Base-by-base conservation (phyloP, 139 green algal genomes). In the Chlamydomonas sp. region DNA sequence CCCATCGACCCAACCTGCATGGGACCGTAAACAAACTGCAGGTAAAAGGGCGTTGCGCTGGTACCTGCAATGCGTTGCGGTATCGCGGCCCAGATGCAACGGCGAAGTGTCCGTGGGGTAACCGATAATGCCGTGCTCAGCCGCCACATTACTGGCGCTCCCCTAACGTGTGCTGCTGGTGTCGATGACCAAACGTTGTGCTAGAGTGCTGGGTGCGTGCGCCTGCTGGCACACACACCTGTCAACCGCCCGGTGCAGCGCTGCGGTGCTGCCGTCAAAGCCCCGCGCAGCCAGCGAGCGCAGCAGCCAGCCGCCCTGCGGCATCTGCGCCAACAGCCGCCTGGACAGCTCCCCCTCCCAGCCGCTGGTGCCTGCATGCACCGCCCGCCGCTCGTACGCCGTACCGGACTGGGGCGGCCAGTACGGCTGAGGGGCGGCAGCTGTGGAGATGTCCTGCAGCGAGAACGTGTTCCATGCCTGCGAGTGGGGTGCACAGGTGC, bases 331-430 rank as follows among this genome's bases (percentile, higher is more conserved):
- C 67, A 78, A 3, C 68, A 85, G 80, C 80, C 80, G 67, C 4
- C 18, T 59, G 17, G n/a, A 59, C 68, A 85, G 62, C 63, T 85
- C 68, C 58, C n/a, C 80, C 67, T 85, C 68, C 68, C 68, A 78
- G 77, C 17, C 31, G 75, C 14, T 9, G 61, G 0, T 78, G 73
- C 59, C 60, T 7, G 10, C 4, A 4, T 15, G 5, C 57, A 79
- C 63, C 5, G 10, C 10, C n/a, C 63, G 4, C n/a, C 31, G 58
- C 1, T 5, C 57, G 16, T 1, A 15, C 1, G 4, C 7, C 31
- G 17, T 16, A 7, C 31, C 16, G 68, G 62, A 68, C 80, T 85
- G 80, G 6, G 80, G 80, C 58, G 80, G 80, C 80, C 80, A 85
- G 80, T 78, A 85, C 17, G 80, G 80, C 66, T 85, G 80, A 18